Percentiles rank a stretch among this genome's conserved stretches.
Evolutionary conservation across 192 early-diverging fungal species (phyloP).

Genomic region (Coemansia sp.): DNA sequence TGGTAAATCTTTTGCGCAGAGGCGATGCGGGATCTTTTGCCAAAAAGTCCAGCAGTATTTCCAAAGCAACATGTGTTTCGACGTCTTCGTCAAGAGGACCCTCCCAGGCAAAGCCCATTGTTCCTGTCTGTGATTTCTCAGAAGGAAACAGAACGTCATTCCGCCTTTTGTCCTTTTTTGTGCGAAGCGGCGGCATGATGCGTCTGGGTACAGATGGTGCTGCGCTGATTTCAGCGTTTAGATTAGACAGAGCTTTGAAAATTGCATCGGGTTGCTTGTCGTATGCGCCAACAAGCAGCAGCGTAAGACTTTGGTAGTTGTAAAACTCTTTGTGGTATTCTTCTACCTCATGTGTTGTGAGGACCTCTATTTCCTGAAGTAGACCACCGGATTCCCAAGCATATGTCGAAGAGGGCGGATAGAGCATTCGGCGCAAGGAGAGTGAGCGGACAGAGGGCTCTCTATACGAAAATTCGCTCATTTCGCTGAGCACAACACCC

Average conservation of each 20-base stretch:
- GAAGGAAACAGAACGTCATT: conserved; percentile 65
- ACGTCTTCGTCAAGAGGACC: conserved; percentile 74
- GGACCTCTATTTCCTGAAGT: conserved; percentile 66
- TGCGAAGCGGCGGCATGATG: conserved; percentile 53
- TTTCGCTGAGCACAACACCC: conserved; percentile 79
- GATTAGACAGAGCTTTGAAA: conserved; percentile 47
- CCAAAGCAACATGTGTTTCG: conserved; percentile 63
- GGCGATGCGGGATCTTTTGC: conserved; percentile 67
- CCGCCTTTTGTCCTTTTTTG: conserved; percentile 41
- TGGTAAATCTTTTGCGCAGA: conserved; percentile 73
- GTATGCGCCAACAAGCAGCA: conserved; percentile 63
- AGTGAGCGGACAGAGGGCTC: conserved; percentile 63
- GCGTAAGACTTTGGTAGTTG: conserved; percentile 66
- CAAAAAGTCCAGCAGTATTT: conserved; percentile 75
- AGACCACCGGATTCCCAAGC: conserved; percentile 77
- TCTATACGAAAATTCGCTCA: conserved; percentile 77
- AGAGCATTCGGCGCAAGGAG: conserved; percentile 44
- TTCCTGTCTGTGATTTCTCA: conserved; percentile 65
- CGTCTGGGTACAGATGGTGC: conserved; percentile 25
- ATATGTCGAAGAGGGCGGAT: conserved; percentile 63
- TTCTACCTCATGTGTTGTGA: conserved; percentile 71
- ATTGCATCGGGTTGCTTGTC: conserved; percentile 48
- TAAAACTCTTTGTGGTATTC: conserved; percentile 77
- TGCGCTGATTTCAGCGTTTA: conserved; percentile 35
- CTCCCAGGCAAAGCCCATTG: conserved; percentile 74